These are phyloP conservation scores for Quercus berberidifolia DNA, from an alignment of 306 rosid species.

Conservation along the genomic window DNA sequence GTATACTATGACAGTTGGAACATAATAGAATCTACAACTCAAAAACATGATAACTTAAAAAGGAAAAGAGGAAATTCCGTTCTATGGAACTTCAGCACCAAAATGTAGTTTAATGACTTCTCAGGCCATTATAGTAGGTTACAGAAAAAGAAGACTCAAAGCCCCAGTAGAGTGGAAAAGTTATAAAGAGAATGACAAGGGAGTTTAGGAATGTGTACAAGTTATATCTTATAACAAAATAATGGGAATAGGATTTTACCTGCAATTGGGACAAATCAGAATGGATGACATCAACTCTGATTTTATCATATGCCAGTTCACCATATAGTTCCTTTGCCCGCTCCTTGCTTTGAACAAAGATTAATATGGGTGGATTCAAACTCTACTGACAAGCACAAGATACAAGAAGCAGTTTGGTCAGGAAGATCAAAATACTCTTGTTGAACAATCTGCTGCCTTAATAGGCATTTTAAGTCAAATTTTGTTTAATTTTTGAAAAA, in stretches of 20 bases:
- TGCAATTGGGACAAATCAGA: conserved; percentile 75
- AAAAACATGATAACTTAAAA: background rate
- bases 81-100: background rate
- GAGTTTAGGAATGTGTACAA: background rate
- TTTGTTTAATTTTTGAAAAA: background rate
- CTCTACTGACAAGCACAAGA: conserved; percentile 45
- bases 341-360: conserved; percentile 96
- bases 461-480: background rate
- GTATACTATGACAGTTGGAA: background rate
- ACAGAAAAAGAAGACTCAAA: background rate
- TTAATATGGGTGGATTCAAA: conserved; percentile 81
- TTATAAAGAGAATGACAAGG: background rate
- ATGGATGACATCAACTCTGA: conserved; percentile 83
- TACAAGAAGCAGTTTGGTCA: conserved; percentile 20
- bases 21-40: background rate
- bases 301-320: conserved; percentile 68
- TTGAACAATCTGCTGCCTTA: background rate
- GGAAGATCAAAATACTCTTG: conserved; percentile 10
- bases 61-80: background rate
- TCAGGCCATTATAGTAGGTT: background rate
- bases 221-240: conserved; percentile 10
- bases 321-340: conserved; percentile 86
- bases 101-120: background rate
- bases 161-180: conserved; percentile 7
- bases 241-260: conserved; percentile 42